Base-by-base conservation (phyloP, 345 rosid species). In the Alliaria petiolata region DNA sequence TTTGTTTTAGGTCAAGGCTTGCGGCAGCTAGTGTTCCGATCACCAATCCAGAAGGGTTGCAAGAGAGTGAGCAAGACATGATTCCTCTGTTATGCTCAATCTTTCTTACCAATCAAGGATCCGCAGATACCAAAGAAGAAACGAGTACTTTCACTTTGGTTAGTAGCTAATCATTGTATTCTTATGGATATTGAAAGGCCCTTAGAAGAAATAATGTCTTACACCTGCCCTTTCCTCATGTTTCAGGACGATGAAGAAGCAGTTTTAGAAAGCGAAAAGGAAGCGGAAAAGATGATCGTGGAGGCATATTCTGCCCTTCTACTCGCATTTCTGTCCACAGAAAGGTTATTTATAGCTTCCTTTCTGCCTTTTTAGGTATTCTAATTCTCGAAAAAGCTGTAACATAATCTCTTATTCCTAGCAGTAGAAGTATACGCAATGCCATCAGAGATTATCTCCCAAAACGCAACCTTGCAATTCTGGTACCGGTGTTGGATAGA, bases 241-340 rank as follows among this genome's bases (percentile, higher is more conserved):
- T 11, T 55, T 36, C 81, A 87, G 92, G 80, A 90, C 19, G 89
- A 83, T 38, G 96, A 88, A 65, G 89, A 80, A 56, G 85, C 87
- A 22, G 25, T 93, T 63, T 75, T 86, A 68, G 81, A 90, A 85
- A 92, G 93, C 66, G 97, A 93, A 81, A 93, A 89, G 76, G 98
- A 90, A 81, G 97, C 96, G 0, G 97, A 89, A 81, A 90, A 87
- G 85, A 90, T 87, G 97, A 93, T 90, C 22, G 86, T 93, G 14
- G 98, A 89, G 83, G 97, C 96, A 31, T 93, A 93, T 67, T 78
- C 98, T 5, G 98, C 98, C 19, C 76, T 93, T 53, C 81, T 93
- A 20, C 93, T 93, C 7, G 97, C 98, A 28, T 93, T 93, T 77
- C 91, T 93, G 45, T 89, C 98, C 28, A 93, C 90, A 4, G 86